Evolutionary conservation across 2,329 filamentous ascomycete species (phyloP), one percentile per base, ranked within the genome.

Genomic region (Aspergillus versicolor): DNA sequence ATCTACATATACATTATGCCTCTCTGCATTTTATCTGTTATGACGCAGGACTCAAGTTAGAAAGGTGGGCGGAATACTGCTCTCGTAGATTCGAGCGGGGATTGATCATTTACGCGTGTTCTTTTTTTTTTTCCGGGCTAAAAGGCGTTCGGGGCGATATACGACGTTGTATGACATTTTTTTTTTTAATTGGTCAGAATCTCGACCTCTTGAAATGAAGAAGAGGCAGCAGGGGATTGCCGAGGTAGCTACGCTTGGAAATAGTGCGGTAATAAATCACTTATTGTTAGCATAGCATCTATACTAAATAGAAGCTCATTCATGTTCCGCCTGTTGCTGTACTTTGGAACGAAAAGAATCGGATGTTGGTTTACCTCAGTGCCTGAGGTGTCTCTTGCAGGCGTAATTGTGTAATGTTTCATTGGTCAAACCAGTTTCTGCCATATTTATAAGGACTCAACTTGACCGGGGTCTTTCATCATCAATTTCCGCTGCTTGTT

Each of bases 1-100:
- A 27, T 22, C 19, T 21, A 44, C 90, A 38, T 34, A 24, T 19
- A 84, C 88, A 4, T 56, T 51, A 56, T 48, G 34, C 51, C 32
- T 53, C 40, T 41, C 40, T 41, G 57, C 60, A 42, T 54, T 61
- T 54, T 61, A 50, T 55, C 60, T 57, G 45, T 70, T 59, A 67
- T 59, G 60, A 67, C 61, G 42, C 66, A 57, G 52, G 49, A 55
- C 58, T 50, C 60, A 57, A 60, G 51, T 59, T 55, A 58, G 58
- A 59, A 47, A 59, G 57, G 55, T 30, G 51, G 51, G 60, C 41
- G 52, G 53, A 30, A 42, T 30, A 45, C 45, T 57, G 37, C 24
- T 57, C 49, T 52, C 32, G 30, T 57, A 57, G 44, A 57, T 34
- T 45, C 50, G 55, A 50, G 45, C 55, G 50, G 49, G 47, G 43